phyloP scores from a whole-genome alignment of 257 asterid species.

The Paulownia fortunei region DNA sequence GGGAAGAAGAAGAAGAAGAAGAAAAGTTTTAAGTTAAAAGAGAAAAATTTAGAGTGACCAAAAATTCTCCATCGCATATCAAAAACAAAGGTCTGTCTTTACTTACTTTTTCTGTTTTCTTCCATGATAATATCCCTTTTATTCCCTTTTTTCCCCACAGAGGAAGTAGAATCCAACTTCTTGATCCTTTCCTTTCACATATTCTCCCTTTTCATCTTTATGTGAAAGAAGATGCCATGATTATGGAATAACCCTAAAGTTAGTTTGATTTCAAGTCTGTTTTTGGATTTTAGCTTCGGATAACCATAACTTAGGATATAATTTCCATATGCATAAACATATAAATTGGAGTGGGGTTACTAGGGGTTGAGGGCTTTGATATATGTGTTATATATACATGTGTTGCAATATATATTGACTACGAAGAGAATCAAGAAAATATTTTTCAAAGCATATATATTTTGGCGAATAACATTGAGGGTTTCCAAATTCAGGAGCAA shows the following conservation, averaged over 20 bases:
- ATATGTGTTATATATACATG: background rate
- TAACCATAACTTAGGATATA: too few relatives aligned
- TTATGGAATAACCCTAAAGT: slow-evolving; percentile 41
- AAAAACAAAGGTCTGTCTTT: slow-evolving; percentile 43
- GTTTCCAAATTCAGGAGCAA: slow-evolving; percentile 32
- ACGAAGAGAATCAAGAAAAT: slow-evolving; percentile 26
- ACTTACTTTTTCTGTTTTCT: slow-evolving; percentile 39
- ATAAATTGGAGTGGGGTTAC: too few relatives aligned
- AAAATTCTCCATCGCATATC: slow-evolving; percentile 27
- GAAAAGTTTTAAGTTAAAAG: slow-evolving; percentile 1
- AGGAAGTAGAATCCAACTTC: slow-evolving; percentile 35
- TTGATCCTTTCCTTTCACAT: slow-evolving; percentile 30
- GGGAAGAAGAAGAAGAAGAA: slow-evolving; percentile 3
- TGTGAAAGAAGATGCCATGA: slow-evolving; percentile 31
- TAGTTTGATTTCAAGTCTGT: slow-evolving; percentile 11
- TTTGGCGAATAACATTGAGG: slow-evolving; percentile 38
- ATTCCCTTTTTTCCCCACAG: slow-evolving; percentile 35
- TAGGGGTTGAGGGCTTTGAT: background rate
- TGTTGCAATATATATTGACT: slow-evolving; percentile 25
- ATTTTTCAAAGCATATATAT: too few relatives aligned
- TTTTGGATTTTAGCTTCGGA: background rate
- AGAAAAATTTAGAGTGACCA: background rate
- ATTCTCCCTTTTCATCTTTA: slow-evolving; percentile 45
- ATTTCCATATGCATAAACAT: too few relatives aligned
- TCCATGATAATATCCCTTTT: slow-evolving; percentile 11